phyloP scores from a whole-genome alignment of 305 asterid species.

The Ilex paraguariensis region DNA sequence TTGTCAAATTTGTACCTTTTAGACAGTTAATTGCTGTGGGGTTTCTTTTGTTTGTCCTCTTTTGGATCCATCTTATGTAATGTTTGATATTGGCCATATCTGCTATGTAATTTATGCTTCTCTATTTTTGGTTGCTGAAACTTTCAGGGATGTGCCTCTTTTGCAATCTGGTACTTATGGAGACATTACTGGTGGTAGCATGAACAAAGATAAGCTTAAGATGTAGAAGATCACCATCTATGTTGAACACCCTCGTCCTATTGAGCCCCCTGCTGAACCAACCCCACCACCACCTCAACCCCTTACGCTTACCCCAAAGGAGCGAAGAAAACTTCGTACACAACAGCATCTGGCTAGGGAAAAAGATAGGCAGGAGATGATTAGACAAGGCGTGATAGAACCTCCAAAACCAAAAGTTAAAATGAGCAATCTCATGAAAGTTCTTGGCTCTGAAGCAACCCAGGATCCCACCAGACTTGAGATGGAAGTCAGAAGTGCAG shows the following conservation, averaged over 20 bases:
- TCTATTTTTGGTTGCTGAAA: no score
- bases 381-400: conserved; percentile 77
- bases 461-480: conserved; percentile 94
- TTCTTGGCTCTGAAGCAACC: conserved; percentile 96
- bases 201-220: conserved; percentile 45
- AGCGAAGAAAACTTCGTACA: conserved; percentile 93
- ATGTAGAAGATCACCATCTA: conserved; percentile 73
- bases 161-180: conserved; percentile 54
- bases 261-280: conserved; percentile 88
- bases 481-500: conserved; percentile 91
- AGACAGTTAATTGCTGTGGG: no score
- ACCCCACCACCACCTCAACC: conserved; percentile 99
- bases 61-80: no score
- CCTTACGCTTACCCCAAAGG: conserved; percentile 78
- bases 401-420: conserved; percentile 91
- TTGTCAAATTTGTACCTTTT: no score
- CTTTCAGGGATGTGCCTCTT: conserved; percentile 72
- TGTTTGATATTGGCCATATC: no score
- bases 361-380: conserved; percentile 94
- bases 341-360: conserved; percentile 76
- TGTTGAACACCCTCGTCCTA: conserved; percentile 86
- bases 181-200: conserved; percentile 36
- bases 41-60: no score
- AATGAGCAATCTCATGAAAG: conserved; percentile 96
- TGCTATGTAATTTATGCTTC: no score